Evolutionary conservation across 805 yeast species (phyloP).

Genomic region (Candida tallmaniae): DNA sequence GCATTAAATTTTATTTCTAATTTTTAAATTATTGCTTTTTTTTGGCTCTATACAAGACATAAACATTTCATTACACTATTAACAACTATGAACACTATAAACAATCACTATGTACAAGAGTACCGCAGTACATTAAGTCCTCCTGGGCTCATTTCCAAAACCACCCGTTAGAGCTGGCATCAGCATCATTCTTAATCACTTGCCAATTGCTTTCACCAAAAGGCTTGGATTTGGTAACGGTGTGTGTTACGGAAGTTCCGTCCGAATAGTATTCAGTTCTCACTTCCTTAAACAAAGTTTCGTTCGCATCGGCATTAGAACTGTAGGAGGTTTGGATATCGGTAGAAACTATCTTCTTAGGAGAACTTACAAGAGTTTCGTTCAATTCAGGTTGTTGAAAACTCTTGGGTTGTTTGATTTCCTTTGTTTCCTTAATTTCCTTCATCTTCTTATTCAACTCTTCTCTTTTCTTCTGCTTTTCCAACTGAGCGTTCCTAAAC

Average conservation of each 20-base stretch:
- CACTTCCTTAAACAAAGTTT: constrained; percentile 24
- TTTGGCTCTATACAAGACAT: neutral
- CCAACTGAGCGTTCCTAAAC: constrained; percentile 38
- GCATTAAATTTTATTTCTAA: too few relatives aligned
- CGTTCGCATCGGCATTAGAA: constrained; percentile 22
- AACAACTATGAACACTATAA: too few relatives aligned
- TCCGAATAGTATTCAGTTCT: constrained; percentile 31
- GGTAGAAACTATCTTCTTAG: constrained; percentile 8
- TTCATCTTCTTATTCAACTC: neutral
- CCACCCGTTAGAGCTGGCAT: constrained; percentile 17
- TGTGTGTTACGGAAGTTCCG: constrained; percentile 32
- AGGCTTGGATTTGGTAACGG: constrained; percentile 28
- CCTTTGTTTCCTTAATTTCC: neutral
- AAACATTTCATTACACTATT: constrained; percentile 4
- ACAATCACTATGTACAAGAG: neutral
- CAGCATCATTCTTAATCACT: constrained; percentile 17
- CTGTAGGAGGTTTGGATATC: constrained; percentile 6
- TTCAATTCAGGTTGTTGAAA: neutral
- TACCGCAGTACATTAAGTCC: constrained; percentile 2
- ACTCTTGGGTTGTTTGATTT: too few relatives aligned
- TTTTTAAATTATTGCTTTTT: too few relatives aligned
- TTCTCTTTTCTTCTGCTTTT: constrained; percentile 1
- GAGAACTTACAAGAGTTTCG: neutral
- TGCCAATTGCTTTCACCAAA: constrained; percentile 31
- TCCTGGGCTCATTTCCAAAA: constrained; percentile 16